Percentiles rank a stretch among this genome's conserved stretches.
Conservation (phyloP, 257 asterid species). For the Paulownia fortunei region DNA sequence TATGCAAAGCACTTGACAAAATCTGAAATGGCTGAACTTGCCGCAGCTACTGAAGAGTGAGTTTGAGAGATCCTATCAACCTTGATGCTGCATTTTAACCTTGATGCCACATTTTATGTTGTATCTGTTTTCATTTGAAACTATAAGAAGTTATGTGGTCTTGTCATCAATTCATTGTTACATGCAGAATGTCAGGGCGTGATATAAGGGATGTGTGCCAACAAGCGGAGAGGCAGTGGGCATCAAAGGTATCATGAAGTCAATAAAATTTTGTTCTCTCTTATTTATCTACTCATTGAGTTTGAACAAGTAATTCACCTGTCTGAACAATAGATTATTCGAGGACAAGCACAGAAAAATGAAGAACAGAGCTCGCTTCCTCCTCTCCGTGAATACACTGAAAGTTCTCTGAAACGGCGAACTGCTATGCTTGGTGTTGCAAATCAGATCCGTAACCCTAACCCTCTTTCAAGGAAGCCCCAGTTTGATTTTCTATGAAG, state of each 20-base stretch:
- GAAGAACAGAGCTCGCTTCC: constrained; percentile 61
- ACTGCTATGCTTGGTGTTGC: constrained; percentile 48
- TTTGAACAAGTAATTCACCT: constrained; percentile 22
- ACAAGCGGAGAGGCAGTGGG: constrained; percentile 98
- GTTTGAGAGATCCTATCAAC: constrained; percentile 26
- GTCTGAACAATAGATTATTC: constrained; percentile 56
- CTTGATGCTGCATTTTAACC: constrained; percentile 3
- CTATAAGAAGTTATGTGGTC: not conserved
- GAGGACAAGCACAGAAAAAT: constrained; percentile 59
- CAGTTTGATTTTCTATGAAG: constrained; percentile 67
- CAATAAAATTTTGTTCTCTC: not conserved
- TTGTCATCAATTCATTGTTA: not conserved
- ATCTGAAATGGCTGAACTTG: constrained; percentile 73
- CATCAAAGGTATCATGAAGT: constrained; percentile 75
- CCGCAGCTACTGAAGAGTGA: constrained; percentile 72
- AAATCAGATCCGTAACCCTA: constrained; percentile 41
- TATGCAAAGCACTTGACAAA: constrained; percentile 88
- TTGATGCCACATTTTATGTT: not conserved
- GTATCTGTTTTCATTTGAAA: not conserved
- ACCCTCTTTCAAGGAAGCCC: constrained; percentile 56
- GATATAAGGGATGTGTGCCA: constrained; percentile 95
- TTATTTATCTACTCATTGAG: not conserved
- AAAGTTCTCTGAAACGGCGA: constrained; percentile 59
- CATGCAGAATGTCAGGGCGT: constrained; percentile 87
- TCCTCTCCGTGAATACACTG: constrained; percentile 68